phyloP scores from a whole-genome alignment of 2,329 filamentous ascomycete species.

The Thielaviopsis populi region DNA sequence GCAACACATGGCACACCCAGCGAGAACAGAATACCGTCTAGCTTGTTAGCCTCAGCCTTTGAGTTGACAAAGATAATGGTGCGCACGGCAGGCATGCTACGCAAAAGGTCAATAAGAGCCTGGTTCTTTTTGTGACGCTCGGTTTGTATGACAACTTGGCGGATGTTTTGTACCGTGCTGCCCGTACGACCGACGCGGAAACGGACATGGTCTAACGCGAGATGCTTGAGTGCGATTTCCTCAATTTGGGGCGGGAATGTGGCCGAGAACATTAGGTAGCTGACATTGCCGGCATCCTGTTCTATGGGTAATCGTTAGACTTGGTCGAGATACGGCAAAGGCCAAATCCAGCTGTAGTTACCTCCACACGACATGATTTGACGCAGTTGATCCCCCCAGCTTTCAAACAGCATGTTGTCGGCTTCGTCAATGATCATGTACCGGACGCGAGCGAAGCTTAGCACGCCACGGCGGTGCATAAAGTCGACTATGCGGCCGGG shows the following conservation, averaged over 20 bases:
- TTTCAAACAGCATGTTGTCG: constrained; percentile 70
- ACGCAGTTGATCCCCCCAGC: constrained; percentile 64
- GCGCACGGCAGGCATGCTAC: constrained; percentile 53
- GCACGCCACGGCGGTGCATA: constrained; percentile 51
- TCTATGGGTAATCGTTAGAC: constrained; percentile 33
- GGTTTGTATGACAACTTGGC: constrained; percentile 57
- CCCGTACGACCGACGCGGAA: constrained; percentile 80
- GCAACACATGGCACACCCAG: constrained; percentile 66
- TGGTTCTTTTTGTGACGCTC: constrained; percentile 53
- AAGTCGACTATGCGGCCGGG: constrained; percentile 78
- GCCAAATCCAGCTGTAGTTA: not conserved
- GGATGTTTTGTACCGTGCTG: constrained; percentile 67
- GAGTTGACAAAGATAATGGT: constrained; percentile 85
- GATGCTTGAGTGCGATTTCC: constrained; percentile 58
- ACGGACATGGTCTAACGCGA: constrained; percentile 58
- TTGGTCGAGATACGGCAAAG: not conserved
- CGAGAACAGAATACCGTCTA: constrained; percentile 83
- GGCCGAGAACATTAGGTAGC: constrained; percentile 78
- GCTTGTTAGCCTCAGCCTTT: constrained; percentile 60
- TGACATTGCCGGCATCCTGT: constrained; percentile 55
- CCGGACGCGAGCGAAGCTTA: constrained; percentile 62
- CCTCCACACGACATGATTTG: constrained; percentile 36
- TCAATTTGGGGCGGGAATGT: constrained; percentile 77
- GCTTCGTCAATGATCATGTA: constrained; percentile 84
- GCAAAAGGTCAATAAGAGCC: constrained; percentile 56